Percentiles rank a stretch among this genome's conserved stretches.
phyloP scores from a whole-genome alignment of 345 rosid species.

The Heritiera fomes region DNA sequence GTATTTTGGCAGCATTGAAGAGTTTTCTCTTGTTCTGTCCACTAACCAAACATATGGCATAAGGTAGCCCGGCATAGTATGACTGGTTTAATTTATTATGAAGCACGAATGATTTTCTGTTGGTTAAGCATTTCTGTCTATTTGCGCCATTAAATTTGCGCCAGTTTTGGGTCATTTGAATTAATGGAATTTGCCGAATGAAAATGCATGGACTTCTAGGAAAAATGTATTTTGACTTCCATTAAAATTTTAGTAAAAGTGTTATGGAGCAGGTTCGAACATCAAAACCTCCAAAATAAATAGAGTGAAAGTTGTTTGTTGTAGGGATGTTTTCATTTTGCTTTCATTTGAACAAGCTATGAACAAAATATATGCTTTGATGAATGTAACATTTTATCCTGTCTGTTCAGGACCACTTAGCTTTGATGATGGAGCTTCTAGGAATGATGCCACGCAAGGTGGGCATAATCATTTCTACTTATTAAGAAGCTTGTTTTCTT shows the following conservation, averaged over 20 bases:
- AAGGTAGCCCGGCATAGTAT: neutral
- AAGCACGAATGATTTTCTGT: neutral
- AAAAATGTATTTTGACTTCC: neutral
- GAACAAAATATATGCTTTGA: neutral
- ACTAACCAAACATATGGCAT: neutral
- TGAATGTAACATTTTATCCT: neutral
- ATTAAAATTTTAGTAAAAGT: neutral
- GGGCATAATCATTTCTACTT: constrained; percentile 24
- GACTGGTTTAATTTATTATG: neutral
- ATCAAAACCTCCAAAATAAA: neutral
- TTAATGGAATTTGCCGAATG: neutral
- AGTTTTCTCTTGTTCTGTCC: neutral
- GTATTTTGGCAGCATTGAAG: constrained; percentile 3
- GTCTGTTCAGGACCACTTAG: constrained; percentile 60
- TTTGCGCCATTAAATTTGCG: neutral
- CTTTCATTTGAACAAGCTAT: neutral
- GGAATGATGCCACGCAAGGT: constrained; percentile 92
- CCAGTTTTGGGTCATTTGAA: neutral
- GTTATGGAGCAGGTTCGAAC: neutral
- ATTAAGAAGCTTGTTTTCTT: neutral
- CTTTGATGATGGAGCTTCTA: constrained; percentile 79
- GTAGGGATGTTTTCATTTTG: neutral
- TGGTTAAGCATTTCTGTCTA: neutral
- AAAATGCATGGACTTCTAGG: neutral
- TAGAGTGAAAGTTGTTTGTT: neutral